Base-by-base conservation (phyloP, 148 eudicot genomes). In the Hydrangea macrophylla region DNA sequence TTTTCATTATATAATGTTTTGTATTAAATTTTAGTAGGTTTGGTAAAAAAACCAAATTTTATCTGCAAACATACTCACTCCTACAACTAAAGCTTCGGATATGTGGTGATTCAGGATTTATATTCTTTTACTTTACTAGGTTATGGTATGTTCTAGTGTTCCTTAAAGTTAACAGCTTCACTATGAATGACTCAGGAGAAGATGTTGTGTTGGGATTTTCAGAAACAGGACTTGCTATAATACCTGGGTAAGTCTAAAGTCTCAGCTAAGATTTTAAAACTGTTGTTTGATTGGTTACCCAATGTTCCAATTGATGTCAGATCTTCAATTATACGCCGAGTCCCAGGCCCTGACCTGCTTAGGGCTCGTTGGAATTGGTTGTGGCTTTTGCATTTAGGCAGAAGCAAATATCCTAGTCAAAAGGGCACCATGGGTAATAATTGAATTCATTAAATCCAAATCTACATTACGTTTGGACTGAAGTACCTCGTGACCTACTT, bases 81-180 rank as follows among this genome's bases (percentile, higher is more conserved):
- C 97, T 45, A 94, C 99, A 40, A 94, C 97, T 56, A 94, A 94
- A 77, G 97, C 85, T 91, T 32, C 96, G 96, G 61, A 89, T 94
- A 71, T 89, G 96, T 83, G 96, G 98, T 94, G 80, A 65, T 44
- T 60, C 56, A 56, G 25, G 40, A 36, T 55, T 33, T 50, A 45
- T 57, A 33, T 15, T 55, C 26, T 37, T n/a, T n/a, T 22, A 42
- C 23, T 62, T 72, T 58, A 50, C 37, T 63, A 18, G 36, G 22
- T 27, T 33, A 57, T 56, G 27, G 15, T 44, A 36, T 31, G 42
- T 65, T 51, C 37, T 53, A 35, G 27, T 37, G n/a, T 32, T 51
- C n/a, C 40, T 32, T 27, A 23, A 58, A 44, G 32, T 74, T 60
- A 17, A 55, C 68, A 23, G 40, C 64, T 71, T 60, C 40, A 30